These are phyloP conservation scores for Clonostachys byssicola DNA, from an alignment of 2,329 filamentous ascomycete species.

Conservation along the genomic window DNA sequence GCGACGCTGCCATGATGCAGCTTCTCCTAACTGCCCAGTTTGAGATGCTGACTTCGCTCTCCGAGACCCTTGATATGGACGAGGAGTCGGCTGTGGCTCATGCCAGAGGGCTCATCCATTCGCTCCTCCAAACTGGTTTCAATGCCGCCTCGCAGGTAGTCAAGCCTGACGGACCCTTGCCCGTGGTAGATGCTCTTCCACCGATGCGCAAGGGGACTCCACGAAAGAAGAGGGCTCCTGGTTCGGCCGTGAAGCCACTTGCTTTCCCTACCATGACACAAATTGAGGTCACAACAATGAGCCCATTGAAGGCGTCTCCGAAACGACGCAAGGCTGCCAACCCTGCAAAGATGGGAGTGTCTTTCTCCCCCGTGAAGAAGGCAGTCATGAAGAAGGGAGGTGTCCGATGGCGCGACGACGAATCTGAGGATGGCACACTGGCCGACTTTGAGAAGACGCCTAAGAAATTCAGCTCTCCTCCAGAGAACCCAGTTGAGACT, in stretches of 20 bases:
- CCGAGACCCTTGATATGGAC: slow-evolving; percentile 76
- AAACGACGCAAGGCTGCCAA: slow-evolving; percentile 66
- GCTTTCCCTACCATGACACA: slow-evolving; percentile 36
- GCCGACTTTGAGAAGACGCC: slow-evolving; percentile 93
- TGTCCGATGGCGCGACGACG: slow-evolving; percentile 93
- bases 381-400: slow-evolving; percentile 54
- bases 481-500: slow-evolving; percentile 40
- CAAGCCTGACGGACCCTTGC: slow-evolving; percentile 73
- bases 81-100: slow-evolving; percentile 79
- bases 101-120: slow-evolving; percentile 72
- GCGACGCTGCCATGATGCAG: slow-evolving; percentile 75
- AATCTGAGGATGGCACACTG: slow-evolving; percentile 73
- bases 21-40: slow-evolving; percentile 86
- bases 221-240: slow-evolving; percentile 59
- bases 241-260: slow-evolving; percentile 13
- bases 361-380: slow-evolving; percentile 79
- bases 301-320: slow-evolving; percentile 73
- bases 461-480: slow-evolving; percentile 56
- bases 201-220: slow-evolving; percentile 72
- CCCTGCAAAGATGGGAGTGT: slow-evolving; percentile 62
- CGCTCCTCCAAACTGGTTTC: slow-evolving; percentile 73
- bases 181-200: slow-evolving; percentile 62
- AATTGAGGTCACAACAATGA: slow-evolving; percentile 20
- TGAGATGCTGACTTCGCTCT: slow-evolving; percentile 80
- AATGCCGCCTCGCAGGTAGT: slow-evolving; percentile 77